Evolutionary conservation across 2,329 filamentous ascomycete genomes (phyloP).

Genomic region (Hymenotorrendiella dingleyae): DNA sequence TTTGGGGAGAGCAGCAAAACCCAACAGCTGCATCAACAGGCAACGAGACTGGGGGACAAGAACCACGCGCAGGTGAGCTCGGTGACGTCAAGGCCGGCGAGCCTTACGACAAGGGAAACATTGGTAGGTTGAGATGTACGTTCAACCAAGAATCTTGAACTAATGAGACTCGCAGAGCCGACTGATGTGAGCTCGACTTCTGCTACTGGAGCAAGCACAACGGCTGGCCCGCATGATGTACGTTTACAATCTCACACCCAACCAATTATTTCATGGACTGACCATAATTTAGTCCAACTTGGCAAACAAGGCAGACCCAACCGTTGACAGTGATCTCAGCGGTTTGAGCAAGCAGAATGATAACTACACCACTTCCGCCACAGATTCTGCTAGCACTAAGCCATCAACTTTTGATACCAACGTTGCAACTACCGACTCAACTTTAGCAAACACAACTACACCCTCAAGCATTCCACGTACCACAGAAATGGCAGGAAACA

Average conservation of each 20-base stretch:
- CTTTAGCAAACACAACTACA: not conserved
- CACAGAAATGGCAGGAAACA: not conserved
- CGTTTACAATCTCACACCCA: not conserved
- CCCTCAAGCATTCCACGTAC: not conserved
- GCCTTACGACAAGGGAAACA: slow-evolving; percentile 75
- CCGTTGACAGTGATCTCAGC: slow-evolving; percentile 42
- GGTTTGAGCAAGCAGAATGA: too few species aligned
- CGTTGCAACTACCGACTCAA: not conserved
- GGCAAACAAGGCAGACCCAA: slow-evolving; percentile 44
- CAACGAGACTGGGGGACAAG: slow-evolving; percentile 36
- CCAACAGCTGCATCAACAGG: slow-evolving; percentile 16
- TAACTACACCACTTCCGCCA: not conserved
- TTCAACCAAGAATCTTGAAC: not conserved
- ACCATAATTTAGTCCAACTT: slow-evolving; percentile 8
- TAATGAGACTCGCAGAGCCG: not conserved
- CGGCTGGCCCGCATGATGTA: not conserved
- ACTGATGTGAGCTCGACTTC: not conserved
- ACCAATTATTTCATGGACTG: not conserved
- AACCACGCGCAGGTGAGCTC: slow-evolving; percentile 66
- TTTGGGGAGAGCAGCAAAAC: slow-evolving; percentile 34
- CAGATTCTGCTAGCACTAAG: not conserved
- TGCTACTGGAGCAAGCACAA: not conserved
- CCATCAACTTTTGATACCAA: not conserved
- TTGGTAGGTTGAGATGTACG: slow-evolving; percentile 47
- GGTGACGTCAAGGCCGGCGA: slow-evolving; percentile 63